Evolutionary conservation across 2,329 filamentous ascomycete species (phyloP).

Genomic region (Colletotrichum coccodes): DNA sequence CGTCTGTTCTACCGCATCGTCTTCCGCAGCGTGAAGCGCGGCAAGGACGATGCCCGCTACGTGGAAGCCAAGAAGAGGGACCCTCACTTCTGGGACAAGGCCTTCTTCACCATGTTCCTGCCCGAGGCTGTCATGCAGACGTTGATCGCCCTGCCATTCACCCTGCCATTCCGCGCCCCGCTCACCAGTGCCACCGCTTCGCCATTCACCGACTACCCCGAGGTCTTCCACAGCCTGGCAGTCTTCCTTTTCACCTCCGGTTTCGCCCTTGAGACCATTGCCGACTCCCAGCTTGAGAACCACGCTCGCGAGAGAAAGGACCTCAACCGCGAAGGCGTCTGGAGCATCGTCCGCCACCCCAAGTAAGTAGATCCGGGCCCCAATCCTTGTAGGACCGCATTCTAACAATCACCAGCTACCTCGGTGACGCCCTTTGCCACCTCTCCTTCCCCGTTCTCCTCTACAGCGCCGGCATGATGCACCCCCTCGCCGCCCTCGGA

Average conservation of each 20-base stretch:
- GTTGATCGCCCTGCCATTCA: constrained; percentile 66
- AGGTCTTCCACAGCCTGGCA: constrained; percentile 50
- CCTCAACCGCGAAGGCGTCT: constrained; percentile 64
- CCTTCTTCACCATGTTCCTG: constrained; percentile 63
- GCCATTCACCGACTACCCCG: constrained; percentile 22
- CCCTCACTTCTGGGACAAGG: constrained; percentile 65
- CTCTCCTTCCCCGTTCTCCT: constrained; percentile 68
- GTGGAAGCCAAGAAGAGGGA: constrained; percentile 57
- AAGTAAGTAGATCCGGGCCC: constrained; percentile 56
- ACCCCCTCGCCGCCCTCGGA: constrained; percentile 64
- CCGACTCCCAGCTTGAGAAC: constrained; percentile 64
- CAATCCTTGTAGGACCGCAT: neutral
- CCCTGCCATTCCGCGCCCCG: constrained; percentile 61
- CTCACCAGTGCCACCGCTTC: constrained; percentile 26
- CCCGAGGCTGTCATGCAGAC: constrained; percentile 68
- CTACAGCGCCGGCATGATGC: constrained; percentile 63
- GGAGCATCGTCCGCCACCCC: constrained; percentile 70
- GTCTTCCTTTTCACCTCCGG: constrained; percentile 67
- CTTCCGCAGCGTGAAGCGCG: constrained; percentile 57
- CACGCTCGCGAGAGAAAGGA: constrained; percentile 50
- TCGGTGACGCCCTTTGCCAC: constrained; percentile 69
- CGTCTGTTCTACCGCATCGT: constrained; percentile 66
- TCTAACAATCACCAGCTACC: constrained; percentile 51
- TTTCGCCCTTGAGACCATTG: constrained; percentile 64
- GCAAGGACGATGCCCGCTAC: constrained; percentile 67